phyloP scores from a whole-genome alignment of 768 basidiomycete species.

The Gelatoporia subvermispora region DNA sequence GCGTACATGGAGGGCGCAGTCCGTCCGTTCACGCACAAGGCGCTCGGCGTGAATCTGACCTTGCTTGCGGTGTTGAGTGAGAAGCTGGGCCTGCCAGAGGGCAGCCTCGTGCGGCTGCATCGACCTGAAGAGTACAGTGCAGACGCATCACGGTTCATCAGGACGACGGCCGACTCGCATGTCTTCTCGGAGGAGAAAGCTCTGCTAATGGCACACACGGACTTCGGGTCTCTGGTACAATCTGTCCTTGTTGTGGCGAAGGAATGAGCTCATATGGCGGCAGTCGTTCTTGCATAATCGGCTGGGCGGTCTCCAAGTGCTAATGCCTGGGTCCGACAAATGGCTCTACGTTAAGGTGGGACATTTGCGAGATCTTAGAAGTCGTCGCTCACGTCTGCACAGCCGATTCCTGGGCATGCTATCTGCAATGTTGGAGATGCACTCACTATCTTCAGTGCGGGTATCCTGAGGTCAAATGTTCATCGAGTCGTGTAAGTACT shows the following conservation, averaged over 20 bases:
- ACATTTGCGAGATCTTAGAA: constrained; percentile 15
- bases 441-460: constrained; percentile 53
- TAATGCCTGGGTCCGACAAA: constrained; percentile 50
- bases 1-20: constrained; percentile 16
- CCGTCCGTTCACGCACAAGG: constrained; percentile 16
- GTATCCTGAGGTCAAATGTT: constrained; percentile 56
- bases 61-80: constrained; percentile 20
- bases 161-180: constrained; percentile 11
- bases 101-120: constrained; percentile 16
- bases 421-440: constrained; percentile 41
- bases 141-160: constrained; percentile 22
- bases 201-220: constrained; percentile 8
- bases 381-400: background rate
- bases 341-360: constrained; percentile 66
- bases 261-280: background rate
- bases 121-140: constrained; percentile 15
- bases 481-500: constrained; percentile 52
- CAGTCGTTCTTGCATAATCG: constrained; percentile 68
- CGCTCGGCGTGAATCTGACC: constrained; percentile 17
- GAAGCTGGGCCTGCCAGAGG: constrained; percentile 18
- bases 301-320: constrained; percentile 66
- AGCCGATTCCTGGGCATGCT: constrained; percentile 25
- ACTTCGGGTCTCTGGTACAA: constrained; percentile 10
- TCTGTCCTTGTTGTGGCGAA: background rate
- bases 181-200: constrained; percentile 3